Conservation (phyloP, 352 stramenopile genomes). For the Globisporangium radiosum region DNA sequence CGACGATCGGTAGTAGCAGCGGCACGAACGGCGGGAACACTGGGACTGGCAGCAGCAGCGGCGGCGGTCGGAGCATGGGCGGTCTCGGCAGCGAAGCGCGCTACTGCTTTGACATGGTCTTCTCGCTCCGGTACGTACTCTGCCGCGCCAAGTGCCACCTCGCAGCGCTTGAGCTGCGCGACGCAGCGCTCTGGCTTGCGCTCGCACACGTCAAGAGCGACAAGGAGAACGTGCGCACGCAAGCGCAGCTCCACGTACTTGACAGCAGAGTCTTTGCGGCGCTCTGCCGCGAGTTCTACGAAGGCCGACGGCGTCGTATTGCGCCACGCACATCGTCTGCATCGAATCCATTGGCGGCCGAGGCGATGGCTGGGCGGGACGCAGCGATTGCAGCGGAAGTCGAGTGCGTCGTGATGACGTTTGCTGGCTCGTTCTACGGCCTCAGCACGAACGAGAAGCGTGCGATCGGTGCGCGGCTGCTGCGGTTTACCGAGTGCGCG, state of each 20-base stretch:
- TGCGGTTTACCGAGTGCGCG: conserved; percentile 38
- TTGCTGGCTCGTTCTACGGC: conserved; percentile 58
- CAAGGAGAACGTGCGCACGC: conserved; percentile 55
- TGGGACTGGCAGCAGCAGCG: conserved; percentile 53
- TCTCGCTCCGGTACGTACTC: conserved; percentile 62
- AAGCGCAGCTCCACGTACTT: conserved; percentile 61
- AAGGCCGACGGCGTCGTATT: conserved; percentile 17
- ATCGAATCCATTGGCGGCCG: not conserved
- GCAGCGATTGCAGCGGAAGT: conserved; percentile 28
- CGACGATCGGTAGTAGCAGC: conserved; percentile 19
- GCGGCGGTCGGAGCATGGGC: conserved; percentile 42
- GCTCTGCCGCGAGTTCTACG: conserved; percentile 50
- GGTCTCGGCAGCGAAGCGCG: conserved; percentile 72
- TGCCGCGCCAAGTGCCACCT: conserved; percentile 63
- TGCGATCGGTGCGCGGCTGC: conserved; percentile 41
- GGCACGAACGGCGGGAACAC: conserved; percentile 28
- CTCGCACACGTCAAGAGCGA: conserved; percentile 73
- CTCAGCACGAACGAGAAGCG: conserved; percentile 58
- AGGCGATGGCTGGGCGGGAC: conserved; percentile 10
- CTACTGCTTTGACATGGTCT: conserved; percentile 80
- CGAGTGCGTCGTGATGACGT: conserved; percentile 47
- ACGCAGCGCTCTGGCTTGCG: conserved; percentile 68
- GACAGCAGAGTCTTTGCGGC: conserved; percentile 56
- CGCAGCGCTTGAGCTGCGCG: conserved; percentile 37
- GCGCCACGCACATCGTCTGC: not conserved